Evolutionary conservation across 2,329 filamentous ascomycete genomes (phyloP).

Genomic region (Emericellopsis cladophorae): DNA sequence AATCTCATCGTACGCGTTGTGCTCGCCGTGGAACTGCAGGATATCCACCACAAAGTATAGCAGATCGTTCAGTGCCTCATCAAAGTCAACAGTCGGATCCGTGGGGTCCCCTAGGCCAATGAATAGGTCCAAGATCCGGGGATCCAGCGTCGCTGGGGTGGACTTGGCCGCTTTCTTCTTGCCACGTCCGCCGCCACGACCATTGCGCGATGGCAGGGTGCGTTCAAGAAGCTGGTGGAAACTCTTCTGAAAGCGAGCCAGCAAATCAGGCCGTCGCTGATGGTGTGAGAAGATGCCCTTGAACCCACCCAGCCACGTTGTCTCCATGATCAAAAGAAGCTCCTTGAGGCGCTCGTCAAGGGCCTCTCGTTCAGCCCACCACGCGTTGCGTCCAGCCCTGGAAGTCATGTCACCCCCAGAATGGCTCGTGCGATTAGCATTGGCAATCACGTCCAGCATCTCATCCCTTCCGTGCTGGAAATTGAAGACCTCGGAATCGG

Average conservation of each 20-base stretch:
- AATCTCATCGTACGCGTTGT: constrained; percentile 94
- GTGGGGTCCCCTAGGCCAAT: constrained; percentile 68
- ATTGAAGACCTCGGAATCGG: constrained; percentile 66
- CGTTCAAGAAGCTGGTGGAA: constrained; percentile 73
- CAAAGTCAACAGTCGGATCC: constrained; percentile 57
- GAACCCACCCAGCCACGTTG: constrained; percentile 92
- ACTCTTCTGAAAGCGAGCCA: constrained; percentile 63
- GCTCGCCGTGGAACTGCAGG: constrained; percentile 89
- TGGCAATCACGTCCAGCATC: constrained; percentile 67
- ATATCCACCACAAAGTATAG: constrained; percentile 96
- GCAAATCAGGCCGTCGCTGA: constrained; percentile 43
- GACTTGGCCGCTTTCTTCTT: constrained; percentile 36
- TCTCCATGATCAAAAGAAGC: constrained; percentile 75
- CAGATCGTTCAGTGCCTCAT: constrained; percentile 82
- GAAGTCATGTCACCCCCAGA: constrained; percentile 54
- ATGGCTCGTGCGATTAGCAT: constrained; percentile 77
- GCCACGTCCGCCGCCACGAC: constrained; percentile 30
- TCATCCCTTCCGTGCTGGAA: constrained; percentile 72
- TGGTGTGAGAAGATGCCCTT: constrained; percentile 82
- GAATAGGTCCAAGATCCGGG: constrained; percentile 71
- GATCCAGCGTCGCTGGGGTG: constrained; percentile 35
- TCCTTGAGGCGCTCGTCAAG: constrained; percentile 68
- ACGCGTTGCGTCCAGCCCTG: constrained; percentile 65
- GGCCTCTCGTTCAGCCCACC: constrained; percentile 79
- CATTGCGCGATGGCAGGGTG: constrained; percentile 71